Conservation (phyloP, 2,329 filamentous ascomycete genomes). For the Alternaria alternata region DNA sequence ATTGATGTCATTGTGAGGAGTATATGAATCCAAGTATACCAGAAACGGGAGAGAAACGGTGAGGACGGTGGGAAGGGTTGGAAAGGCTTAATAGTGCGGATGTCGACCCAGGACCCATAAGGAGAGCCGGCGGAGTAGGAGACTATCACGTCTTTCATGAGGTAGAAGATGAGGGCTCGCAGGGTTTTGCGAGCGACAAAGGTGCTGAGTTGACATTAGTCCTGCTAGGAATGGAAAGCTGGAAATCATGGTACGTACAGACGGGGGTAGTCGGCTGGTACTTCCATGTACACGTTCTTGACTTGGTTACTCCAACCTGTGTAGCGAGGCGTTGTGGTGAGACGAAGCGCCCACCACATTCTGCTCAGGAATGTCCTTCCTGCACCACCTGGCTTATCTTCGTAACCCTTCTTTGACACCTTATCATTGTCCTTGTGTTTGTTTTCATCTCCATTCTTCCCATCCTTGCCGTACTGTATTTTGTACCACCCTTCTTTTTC, state of each 20-base stretch:
- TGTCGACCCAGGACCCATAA: conserved; percentile 32
- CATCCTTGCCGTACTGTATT: conserved; percentile 20
- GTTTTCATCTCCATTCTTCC: neutral
- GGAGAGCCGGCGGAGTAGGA: conserved; percentile 31
- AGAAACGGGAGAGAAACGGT: conserved; percentile 23
- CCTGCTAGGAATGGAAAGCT: neutral
- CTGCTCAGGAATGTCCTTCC: conserved; percentile 21
- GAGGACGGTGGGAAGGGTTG: conserved; percentile 1
- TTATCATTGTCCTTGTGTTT: conserved; percentile 1
- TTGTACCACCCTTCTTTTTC: conserved; percentile 38
- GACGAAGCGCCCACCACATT: conserved; percentile 33
- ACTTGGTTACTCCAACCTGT: conserved; percentile 39
- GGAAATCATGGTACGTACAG: conserved; percentile 20
- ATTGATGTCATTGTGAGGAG: conserved; percentile 26
- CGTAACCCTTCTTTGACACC: neutral
- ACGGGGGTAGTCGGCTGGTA: conserved; percentile 26
- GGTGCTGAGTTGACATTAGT: conserved; percentile 16
- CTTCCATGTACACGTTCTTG: conserved; percentile 36
- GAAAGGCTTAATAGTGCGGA: conserved; percentile 14
- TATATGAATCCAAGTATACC: conserved; percentile 31
- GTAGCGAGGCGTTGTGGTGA: conserved; percentile 28
- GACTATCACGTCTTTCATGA: conserved; percentile 21
- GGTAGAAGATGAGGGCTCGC: conserved; percentile 20
- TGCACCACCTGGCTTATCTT: neutral
- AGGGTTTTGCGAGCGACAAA: conserved; percentile 32